Base-by-base conservation (phyloP, 2,329 filamentous ascomycete species). In the Clathrospora elynae region DNA sequence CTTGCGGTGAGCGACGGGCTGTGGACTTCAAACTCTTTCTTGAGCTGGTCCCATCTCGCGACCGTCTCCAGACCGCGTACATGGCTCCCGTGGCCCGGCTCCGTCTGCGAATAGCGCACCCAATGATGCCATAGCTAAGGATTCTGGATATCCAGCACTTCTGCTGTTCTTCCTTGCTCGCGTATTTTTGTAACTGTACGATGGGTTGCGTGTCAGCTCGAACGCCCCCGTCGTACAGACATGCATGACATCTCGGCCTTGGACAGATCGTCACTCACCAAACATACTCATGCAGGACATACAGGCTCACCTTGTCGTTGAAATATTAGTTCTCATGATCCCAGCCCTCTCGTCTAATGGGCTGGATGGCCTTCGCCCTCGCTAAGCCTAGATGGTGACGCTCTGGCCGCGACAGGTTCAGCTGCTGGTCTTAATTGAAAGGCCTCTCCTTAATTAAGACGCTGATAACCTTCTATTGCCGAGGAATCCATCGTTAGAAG, bases 281-380 rank as follows among this genome's bases (percentile, higher is more conserved):
- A 79, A 79, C 77, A 80, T 79, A 41, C 67, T 67, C 53, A 72
- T 80, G 77, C 28, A 81, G 67, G 58, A 75, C 73, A 54, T 77
- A 80, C 3, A 77, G 77, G 24, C 71, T 75, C 49, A 79, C 77
- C 58, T 80, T 77, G 45, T 80, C 77, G 28, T 73, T 73, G 7
- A 80, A 67, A 53, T 80, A 79, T 50, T 75, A 73, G 44, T 80
- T 77, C n/a, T 76, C 73, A 19, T 68, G 55, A 46, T 72, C 70
- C 78, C 78, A 80, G 26, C 62, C 59, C 56, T 78, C 66, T 45
- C 75, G 68, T 35, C 74, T 68, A 6, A 67, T 66, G 14, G 78
- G 60, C 26, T 76, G 70, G 3, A 80, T 67, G 26, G 73, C 71
- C 60, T 80, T 80, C 39, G 75, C 76, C 43, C 77, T 65, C 8